Base-by-base conservation (phyloP, 768 basidiomycete species). In the Trametes elegans region DNA sequence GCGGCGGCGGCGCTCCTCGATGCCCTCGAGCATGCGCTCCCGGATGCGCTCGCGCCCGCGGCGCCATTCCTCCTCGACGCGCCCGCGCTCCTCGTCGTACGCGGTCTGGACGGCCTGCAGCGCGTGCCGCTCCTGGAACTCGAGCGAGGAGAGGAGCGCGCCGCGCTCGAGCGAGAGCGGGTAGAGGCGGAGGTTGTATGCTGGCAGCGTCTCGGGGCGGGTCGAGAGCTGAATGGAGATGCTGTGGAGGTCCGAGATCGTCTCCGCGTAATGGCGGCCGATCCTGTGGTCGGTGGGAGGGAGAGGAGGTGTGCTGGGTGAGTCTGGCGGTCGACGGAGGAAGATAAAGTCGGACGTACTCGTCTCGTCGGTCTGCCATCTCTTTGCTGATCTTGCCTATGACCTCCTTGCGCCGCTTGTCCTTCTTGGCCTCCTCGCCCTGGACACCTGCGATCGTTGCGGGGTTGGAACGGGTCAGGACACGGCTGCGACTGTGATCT, bases 31-130 rank as follows among this genome's bases (percentile, higher is more conserved):
- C 27, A 93, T 74, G 14, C 90, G 77, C 63, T 92, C 89, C 7
- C 88, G 75, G 16, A 93, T 85, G 26, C 85, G 75, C 38, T 88
- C 88, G 41, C 85, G 76, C 3, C 91, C 90, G 39, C 81, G 79
- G 59, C 77, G 79, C 84, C 85, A 92, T 65, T 93, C 91, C 6
- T 90, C 88, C 63, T 93, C 91, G 5, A 93, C 88, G 42, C 81
- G 74, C 61, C 85, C 83, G 34, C 84, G 78, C 65, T 93, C 91
- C 61, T 92, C 89, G 18, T 87, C 82, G 57, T 87, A 91, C 7
- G 88, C 84, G 11, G 77, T 80, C 64, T 86, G 80, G 18, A 84
- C 82, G 60, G 80, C 79, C 0, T 87, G 84, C 18, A 85, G 70
- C n/a, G 81, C 75, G 59, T 86, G 80, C 61, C 80, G 79, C 70